phyloP scores from a whole-genome alignment of 768 basidiomycete genomes.

The Boletellus sp. region DNA sequence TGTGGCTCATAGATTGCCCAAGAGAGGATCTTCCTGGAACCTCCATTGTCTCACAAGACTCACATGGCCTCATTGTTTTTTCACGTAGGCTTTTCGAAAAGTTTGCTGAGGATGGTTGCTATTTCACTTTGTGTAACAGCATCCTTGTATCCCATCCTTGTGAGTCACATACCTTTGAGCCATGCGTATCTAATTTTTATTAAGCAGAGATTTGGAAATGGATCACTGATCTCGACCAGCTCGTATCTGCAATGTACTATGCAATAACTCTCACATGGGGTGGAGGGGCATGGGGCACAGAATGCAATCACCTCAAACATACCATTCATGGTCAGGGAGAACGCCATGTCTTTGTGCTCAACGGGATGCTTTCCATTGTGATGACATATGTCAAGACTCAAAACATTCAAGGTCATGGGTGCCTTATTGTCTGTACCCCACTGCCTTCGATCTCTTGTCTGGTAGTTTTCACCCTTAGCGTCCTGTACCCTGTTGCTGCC shows the following conservation, averaged over 20 bases:
- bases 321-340: neutral
- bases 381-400: slow-evolving; percentile 16
- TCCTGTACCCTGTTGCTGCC: neutral
- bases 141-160: too few relatives aligned
- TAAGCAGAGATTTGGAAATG: slow-evolving; percentile 2
- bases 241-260: slow-evolving; percentile 9
- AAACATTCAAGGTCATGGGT: slow-evolving; percentile 4
- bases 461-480: neutral
- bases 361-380: slow-evolving; percentile 8
- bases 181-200: too few relatives aligned
- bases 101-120: too few relatives aligned
- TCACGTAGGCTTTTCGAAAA: too few relatives aligned
- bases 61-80: too few relatives aligned
- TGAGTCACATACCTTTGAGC: neutral
- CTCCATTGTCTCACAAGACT: too few relatives aligned
- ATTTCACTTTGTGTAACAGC: too few relatives aligned
- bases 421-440: slow-evolving; percentile 8
- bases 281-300: slow-evolving; percentile 13
- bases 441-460: slow-evolving; percentile 1
- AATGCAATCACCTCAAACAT: slow-evolving; percentile 13
- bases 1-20: too few relatives aligned
- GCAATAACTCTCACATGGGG: slow-evolving; percentile 12
- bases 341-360: slow-evolving; percentile 13
- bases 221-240: slow-evolving; percentile 2
- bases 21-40: too few relatives aligned